A percentile compares a stretch with the other conserved stretches of the same genome.
phyloP scores from a whole-genome alignment of 371 early-diverging fungal genomes.

The Rhizopus delemar region DNA sequence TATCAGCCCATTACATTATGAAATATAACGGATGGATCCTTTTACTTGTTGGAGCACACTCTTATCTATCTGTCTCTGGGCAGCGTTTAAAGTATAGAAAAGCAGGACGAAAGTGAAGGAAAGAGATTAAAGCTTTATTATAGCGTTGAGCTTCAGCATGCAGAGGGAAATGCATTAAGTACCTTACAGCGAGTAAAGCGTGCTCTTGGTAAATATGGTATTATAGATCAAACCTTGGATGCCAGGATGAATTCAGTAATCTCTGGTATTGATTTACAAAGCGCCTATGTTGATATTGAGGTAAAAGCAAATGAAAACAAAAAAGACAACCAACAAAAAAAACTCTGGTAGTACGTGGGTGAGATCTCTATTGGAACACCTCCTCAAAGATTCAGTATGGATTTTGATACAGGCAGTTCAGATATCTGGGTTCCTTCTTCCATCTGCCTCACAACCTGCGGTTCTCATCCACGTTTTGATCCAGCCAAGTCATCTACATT shows the following conservation, averaged over 20 bases:
- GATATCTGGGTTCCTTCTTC: slow-evolving; percentile 54
- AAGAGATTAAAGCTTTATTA: background rate
- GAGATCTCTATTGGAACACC: slow-evolving; percentile 55
- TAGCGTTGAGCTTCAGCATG: slow-evolving; percentile 30
- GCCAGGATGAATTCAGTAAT: slow-evolving; percentile 15
- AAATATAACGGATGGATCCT: no score
- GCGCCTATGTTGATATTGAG: slow-evolving; percentile 42
- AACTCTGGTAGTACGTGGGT: slow-evolving; percentile 45
- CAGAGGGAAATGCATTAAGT: slow-evolving; percentile 26
- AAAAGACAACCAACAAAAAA: no score
- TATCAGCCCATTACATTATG: no score
- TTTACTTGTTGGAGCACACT: no score
- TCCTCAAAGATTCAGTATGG: slow-evolving; percentile 51
- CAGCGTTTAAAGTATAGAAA: no score
- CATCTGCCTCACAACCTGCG: slow-evolving; percentile 32
- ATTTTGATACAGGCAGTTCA: slow-evolving; percentile 60
- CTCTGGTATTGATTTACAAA: slow-evolving; percentile 29
- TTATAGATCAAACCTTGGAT: slow-evolving; percentile 20
- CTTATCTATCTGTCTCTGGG: no score
- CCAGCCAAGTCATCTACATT: slow-evolving; percentile 23
- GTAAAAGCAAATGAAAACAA: no score
- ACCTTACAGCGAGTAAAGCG: slow-evolving; percentile 32
- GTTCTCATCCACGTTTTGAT: slow-evolving; percentile 33
- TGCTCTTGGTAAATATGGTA: slow-evolving; percentile 35
- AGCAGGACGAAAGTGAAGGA: no score